These are phyloP conservation scores for Tetraselmis striata DNA, from an alignment of 139 green algal genomes.

Conservation along the genomic window DNA sequence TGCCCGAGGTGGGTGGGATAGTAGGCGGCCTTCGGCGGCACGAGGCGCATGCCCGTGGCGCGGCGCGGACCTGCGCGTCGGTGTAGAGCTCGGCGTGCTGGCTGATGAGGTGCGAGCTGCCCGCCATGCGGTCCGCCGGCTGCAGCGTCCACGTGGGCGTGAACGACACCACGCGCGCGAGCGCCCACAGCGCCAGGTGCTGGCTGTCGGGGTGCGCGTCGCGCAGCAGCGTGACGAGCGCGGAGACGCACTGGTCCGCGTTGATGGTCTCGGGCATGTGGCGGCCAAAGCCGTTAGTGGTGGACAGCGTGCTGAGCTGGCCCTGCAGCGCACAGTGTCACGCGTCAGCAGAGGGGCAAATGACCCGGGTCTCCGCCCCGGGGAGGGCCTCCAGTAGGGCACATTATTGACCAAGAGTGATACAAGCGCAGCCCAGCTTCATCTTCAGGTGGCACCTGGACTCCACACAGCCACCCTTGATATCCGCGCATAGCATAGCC, in stretches of 20 bases:
- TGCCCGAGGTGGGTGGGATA: too few species aligned
- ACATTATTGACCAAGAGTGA: too few species aligned
- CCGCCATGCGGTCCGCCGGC: background rate
- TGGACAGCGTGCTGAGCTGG: background rate
- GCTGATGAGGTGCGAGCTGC: background rate
- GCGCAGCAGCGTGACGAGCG: background rate
- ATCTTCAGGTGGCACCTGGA: too few species aligned
- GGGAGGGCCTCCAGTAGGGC: too few species aligned
- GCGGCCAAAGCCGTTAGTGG: background rate
- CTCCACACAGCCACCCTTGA: too few species aligned
- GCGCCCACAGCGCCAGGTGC: background rate
- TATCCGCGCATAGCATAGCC: too few species aligned
- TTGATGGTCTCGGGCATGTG: background rate
- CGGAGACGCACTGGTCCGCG: background rate
- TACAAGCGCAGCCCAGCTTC: too few species aligned
- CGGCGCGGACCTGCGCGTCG: background rate
- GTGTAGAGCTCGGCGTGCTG: background rate
- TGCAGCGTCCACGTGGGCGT: background rate
- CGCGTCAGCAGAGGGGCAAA: too few species aligned
- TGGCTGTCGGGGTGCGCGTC: background rate
- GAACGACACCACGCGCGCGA: background rate
- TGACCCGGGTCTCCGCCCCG: too few species aligned
- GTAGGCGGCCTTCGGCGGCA: too few species aligned
- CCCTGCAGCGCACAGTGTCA: too few species aligned
- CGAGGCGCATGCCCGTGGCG: too few species aligned